phyloP scores from a whole-genome alignment of 768 basidiomycete species.

The Tremella yokohamensis region DNA sequence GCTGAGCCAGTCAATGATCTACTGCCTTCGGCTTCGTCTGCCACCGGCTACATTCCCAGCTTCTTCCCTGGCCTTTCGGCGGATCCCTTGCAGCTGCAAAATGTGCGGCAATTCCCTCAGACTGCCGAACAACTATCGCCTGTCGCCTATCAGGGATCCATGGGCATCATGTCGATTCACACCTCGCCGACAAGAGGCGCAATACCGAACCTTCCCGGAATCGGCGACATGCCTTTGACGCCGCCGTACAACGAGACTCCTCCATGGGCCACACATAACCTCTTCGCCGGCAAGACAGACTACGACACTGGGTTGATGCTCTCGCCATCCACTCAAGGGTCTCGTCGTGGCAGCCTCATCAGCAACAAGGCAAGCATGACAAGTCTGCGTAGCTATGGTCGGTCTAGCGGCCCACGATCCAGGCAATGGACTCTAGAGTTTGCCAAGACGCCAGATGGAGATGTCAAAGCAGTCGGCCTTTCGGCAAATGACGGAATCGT shows the following conservation, averaged over 20 bases:
- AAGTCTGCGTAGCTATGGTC: neutral
- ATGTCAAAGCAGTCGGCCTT: conserved; percentile 25
- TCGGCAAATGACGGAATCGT: conserved; percentile 31
- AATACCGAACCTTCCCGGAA: neutral
- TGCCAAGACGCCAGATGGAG: conserved; percentile 22
- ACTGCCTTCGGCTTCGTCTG: neutral
- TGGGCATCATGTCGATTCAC: conserved; percentile 2
- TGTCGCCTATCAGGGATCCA: neutral
- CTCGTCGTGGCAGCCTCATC: neutral
- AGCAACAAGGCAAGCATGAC: neutral
- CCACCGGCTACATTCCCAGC: neutral
- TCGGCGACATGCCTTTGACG: conserved; percentile 3
- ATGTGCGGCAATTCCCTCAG: neutral
- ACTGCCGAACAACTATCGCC: conserved; percentile 1
- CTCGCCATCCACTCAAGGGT: conserved; percentile 4
- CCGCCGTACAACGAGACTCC: conserved; percentile 13
- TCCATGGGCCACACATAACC: conserved; percentile 33
- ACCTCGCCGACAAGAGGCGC: neutral
- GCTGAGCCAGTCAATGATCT: neutral
- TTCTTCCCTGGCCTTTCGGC: neutral
- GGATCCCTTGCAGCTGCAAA: neutral
- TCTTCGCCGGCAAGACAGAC: conserved; percentile 19
- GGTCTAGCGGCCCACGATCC: neutral
- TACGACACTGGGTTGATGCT: conserved; percentile 1
- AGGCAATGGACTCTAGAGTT: conserved; percentile 35